Percentiles rank a stretch among this genome's conserved stretches.
Conservation (phyloP, 495 filamentous ascomycete genomes). For the Lasiosphaeria hispida region DNA sequence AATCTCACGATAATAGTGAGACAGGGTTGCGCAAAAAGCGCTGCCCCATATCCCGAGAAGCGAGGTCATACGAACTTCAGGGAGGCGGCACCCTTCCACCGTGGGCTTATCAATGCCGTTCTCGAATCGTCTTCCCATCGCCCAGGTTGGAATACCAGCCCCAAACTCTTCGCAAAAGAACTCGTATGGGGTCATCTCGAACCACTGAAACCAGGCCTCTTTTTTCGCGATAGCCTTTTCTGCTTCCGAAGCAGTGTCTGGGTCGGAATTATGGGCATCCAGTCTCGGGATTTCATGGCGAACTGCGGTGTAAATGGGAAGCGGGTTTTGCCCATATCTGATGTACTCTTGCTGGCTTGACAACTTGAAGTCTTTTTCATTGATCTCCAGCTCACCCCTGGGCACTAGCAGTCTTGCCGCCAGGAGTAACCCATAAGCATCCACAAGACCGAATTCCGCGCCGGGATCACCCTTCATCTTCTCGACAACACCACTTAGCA, state of each 20-base stretch:
- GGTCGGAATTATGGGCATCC: conserved; percentile 41
- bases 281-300: conserved; percentile 88
- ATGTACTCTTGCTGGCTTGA: conserved; percentile 77
- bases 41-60: conserved; percentile 92
- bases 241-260: conserved; percentile 42
- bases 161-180: conserved; percentile 87
- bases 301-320: conserved; percentile 94
- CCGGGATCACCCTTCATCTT: conserved; percentile 79
- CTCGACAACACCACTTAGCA: conserved; percentile 84
- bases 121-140: conserved; percentile 78
- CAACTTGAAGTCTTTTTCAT: conserved; percentile 77
- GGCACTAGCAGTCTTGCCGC: conserved; percentile 82
- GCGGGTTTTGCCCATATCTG: conserved; percentile 70
- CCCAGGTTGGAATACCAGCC: conserved; percentile 94
- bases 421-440: conserved; percentile 84
- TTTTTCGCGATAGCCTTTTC: conserved; percentile 63
- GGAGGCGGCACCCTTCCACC: conserved; percentile 57
- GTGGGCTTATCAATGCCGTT: conserved; percentile 63
- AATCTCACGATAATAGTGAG: conserved; percentile 93
- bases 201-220: conserved; percentile 97
- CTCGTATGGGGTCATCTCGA: conserved; percentile 93
- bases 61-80: conserved; percentile 76
- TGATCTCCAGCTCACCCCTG: conserved; percentile 72
- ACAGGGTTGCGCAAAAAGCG: conserved; percentile 92
- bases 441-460: conserved; percentile 85